These are phyloP conservation scores for Kwoniella heveanensis DNA, from an alignment of 768 basidiomycete species.

Conservation along the genomic window DNA sequence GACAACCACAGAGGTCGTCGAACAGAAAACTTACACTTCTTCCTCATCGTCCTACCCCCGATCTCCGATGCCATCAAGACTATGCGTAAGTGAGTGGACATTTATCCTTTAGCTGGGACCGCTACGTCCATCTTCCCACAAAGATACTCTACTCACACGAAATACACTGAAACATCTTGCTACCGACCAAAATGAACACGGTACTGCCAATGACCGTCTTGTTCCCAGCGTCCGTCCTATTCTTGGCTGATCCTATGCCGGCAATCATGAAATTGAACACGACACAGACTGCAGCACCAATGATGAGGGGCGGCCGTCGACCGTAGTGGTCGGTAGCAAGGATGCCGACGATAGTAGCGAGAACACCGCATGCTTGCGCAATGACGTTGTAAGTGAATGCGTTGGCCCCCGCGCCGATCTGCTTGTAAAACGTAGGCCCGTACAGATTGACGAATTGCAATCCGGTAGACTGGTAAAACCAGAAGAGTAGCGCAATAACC, in stretches of 20 bases:
- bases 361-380: slow-evolving; percentile 11
- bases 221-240: slow-evolving; percentile 6
- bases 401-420: slow-evolving; percentile 14
- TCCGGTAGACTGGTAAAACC: slow-evolving; percentile 10
- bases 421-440: slow-evolving; percentile 20
- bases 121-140: too few relatives aligned
- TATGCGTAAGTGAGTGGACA: too few relatives aligned
- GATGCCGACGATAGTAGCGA: slow-evolving; percentile 15
- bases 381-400: slow-evolving; percentile 25
- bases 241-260: neutral
- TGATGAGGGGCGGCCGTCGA: slow-evolving; percentile 21
- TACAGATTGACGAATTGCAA: slow-evolving; percentile 23
- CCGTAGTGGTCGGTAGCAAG: slow-evolving; percentile 24
- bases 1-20: too few relatives aligned
- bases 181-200: slow-evolving; percentile 6
- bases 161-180: slow-evolving; percentile 12
- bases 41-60: slow-evolving; percentile 28
- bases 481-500: slow-evolving; percentile 2
- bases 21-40: slow-evolving; percentile 19
- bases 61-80: slow-evolving; percentile 30
- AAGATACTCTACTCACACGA: slow-evolving; percentile 3
- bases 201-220: slow-evolving; percentile 6
- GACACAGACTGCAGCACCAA: slow-evolving; percentile 8
- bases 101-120: too few relatives aligned
- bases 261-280: slow-evolving; percentile 22